These are phyloP conservation scores for Luffa acutangula DNA, from an alignment of 306 rosid species.

Conservation along the genomic window DNA sequence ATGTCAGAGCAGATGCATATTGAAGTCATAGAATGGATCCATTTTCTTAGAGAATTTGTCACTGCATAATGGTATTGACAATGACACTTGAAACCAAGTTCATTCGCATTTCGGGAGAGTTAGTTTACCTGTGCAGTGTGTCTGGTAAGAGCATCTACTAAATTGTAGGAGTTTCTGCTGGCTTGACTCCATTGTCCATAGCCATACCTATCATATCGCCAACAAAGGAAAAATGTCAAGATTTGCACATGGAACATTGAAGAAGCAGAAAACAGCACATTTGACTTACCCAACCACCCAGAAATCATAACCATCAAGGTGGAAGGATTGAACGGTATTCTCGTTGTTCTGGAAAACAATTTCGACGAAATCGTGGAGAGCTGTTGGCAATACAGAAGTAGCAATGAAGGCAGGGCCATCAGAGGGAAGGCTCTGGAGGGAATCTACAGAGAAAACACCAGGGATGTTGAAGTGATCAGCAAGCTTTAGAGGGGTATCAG, in stretches of 20 bases:
- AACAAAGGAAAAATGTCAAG: slow-evolving; percentile 11
- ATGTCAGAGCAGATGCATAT: neutral
- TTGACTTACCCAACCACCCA: slow-evolving; percentile 85
- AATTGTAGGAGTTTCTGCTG: slow-evolving; percentile 54
- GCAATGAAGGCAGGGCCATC: slow-evolving; percentile 39
- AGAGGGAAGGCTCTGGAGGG: slow-evolving; percentile 55
- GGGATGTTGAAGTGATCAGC: slow-evolving; percentile 93
- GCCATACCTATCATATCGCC: slow-evolving; percentile 47
- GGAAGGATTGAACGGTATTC: slow-evolving; percentile 69
- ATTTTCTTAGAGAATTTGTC: neutral
- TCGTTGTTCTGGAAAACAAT: slow-evolving; percentile 82
- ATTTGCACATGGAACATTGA: slow-evolving; percentile 1
- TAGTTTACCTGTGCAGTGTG: slow-evolving; percentile 83
- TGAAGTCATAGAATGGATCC: neutral
- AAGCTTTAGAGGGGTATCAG: slow-evolving; percentile 92
- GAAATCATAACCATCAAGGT: slow-evolving; percentile 92
- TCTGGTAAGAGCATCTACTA: slow-evolving; percentile 76
- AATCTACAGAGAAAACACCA: slow-evolving; percentile 45
- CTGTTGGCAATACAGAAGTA: slow-evolving; percentile 43
- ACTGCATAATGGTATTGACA: neutral
- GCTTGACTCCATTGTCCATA: slow-evolving; percentile 60
- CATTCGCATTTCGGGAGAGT: neutral
- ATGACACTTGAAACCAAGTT: neutral
- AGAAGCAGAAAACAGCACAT: neutral
- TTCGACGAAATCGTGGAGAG: slow-evolving; percentile 80